Percentiles rank a stretch among this genome's conserved stretches.
These are phyloP conservation scores for Colletotrichum navitas DNA, from an alignment of 2,329 filamentous ascomycete species.

Conservation along the genomic window DNA sequence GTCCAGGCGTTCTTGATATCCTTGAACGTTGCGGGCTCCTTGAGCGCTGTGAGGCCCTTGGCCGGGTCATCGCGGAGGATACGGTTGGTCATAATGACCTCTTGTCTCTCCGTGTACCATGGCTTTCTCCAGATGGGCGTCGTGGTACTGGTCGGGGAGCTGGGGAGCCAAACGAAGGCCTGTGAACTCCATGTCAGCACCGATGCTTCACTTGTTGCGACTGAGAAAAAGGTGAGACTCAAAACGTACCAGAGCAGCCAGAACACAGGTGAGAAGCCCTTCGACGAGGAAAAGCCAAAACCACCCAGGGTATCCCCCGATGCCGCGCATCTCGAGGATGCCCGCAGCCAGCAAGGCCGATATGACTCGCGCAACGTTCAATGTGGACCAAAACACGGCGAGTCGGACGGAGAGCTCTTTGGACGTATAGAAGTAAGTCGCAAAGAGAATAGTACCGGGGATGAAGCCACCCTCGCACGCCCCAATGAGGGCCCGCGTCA, in stretches of 20 bases:
- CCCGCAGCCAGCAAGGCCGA: slow-evolving; percentile 62
- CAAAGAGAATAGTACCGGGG: slow-evolving; percentile 67
- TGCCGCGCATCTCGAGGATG: slow-evolving; percentile 64
- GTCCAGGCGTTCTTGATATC: slow-evolving; percentile 60
- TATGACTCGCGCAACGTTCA: slow-evolving; percentile 58
- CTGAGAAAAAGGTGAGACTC: neutral
- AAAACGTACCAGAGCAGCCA: slow-evolving; percentile 58
- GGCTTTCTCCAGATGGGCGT: slow-evolving; percentile 63
- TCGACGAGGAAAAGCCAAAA: slow-evolving; percentile 65
- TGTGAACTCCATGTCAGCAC: slow-evolving; percentile 57
- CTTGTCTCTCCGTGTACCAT: slow-evolving; percentile 69
- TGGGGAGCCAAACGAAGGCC: slow-evolving; percentile 50
- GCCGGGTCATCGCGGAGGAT: slow-evolving; percentile 67
- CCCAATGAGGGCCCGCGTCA: slow-evolving; percentile 55
- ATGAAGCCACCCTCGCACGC: slow-evolving; percentile 62
- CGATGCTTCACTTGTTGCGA: neutral
- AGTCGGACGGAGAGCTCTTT: slow-evolving; percentile 62
- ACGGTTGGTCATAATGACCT: slow-evolving; percentile 69
- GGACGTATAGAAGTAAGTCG: slow-evolving; percentile 48
- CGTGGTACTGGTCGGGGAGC: slow-evolving; percentile 54
- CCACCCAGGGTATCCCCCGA: slow-evolving; percentile 64
- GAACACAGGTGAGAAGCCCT: slow-evolving; percentile 61
- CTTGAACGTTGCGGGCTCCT: slow-evolving; percentile 56
- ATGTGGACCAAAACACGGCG: slow-evolving; percentile 75
- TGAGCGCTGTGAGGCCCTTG: slow-evolving; percentile 62